Percentiles rank a stretch among this genome's conserved stretches.
Conservation (phyloP, 257 asterid species). For the Gentiana dahurica region DNA sequence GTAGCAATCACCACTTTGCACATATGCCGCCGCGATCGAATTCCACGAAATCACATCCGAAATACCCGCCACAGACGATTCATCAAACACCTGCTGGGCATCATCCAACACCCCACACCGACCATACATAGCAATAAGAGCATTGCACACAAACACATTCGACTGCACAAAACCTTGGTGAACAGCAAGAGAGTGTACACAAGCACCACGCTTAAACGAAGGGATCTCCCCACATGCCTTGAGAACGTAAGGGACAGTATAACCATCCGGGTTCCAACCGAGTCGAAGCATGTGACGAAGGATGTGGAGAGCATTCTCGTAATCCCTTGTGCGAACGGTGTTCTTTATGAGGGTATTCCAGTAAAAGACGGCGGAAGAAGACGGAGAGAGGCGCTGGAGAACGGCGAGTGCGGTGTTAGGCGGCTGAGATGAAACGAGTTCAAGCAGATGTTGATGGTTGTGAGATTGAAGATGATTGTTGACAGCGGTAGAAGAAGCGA, state of each 20-base stretch:
- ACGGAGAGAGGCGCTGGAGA: conserved; percentile 34
- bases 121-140: conserved; percentile 62
- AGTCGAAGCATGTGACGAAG: conserved; percentile 58
- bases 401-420: conserved; percentile 19
- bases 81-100: conserved; percentile 55
- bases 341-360: conserved; percentile 73
- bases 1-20: conserved; percentile 31
- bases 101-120: conserved; percentile 35
- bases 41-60: conserved; percentile 76
- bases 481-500: neutral
- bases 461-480: neutral
- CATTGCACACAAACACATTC: conserved; percentile 79
- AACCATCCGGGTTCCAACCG: conserved; percentile 57
- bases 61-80: conserved; percentile 38
- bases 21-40: conserved; percentile 50
- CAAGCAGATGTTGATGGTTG: conserved; percentile 4
- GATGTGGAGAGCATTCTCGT: conserved; percentile 29
- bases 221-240: conserved; percentile 56
- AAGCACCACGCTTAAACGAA: conserved; percentile 28
- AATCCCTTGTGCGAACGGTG: conserved; percentile 18
- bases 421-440: conserved; percentile 7
- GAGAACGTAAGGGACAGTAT: conserved; percentile 61
- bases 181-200: conserved; percentile 44
- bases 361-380: conserved; percentile 33
- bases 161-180: conserved; percentile 32